Conservation (phyloP, 352 stramenopile genomes). For the Phytopythium helicoides region DNA sequence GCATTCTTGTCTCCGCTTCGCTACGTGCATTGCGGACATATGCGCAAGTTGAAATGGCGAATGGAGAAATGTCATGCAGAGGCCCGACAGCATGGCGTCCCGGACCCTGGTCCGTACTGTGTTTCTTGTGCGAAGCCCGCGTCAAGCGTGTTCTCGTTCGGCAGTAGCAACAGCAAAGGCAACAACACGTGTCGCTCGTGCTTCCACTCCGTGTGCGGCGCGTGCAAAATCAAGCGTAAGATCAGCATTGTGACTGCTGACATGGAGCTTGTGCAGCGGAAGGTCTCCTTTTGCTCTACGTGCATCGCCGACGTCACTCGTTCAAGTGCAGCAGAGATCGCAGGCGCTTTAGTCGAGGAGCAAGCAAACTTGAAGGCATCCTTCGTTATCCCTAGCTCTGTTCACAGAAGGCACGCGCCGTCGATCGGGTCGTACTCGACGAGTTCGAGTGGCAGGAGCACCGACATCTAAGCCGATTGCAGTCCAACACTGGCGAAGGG, state of each 20-base stretch:
- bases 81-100: conserved; percentile 19
- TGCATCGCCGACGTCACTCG: conserved; percentile 17
- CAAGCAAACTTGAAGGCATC: neutral
- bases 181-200: no score
- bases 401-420: conserved; percentile 1
- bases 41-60: conserved; percentile 66
- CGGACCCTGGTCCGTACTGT: conserved; percentile 18
- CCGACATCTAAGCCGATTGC: neutral
- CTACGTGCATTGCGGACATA: no score
- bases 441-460: neutral
- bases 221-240: conserved; percentile 38
- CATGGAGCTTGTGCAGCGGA: conserved; percentile 28
- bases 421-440: neutral
- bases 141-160: no score
- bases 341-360: conserved; percentile 26
- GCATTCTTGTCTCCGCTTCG: no score
- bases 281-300: no score
- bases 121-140: conserved; percentile 17
- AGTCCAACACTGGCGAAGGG: neutral
- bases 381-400: neutral
- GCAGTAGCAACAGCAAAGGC: no score
- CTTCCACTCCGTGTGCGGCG: conserved; percentile 24
- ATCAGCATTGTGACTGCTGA: conserved; percentile 31
- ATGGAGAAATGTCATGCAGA: conserved; percentile 34
- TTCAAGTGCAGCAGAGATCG: conserved; percentile 21